phyloP scores from a whole-genome alignment of 345 rosid species.

The Arabidopsis arenosa region DNA sequence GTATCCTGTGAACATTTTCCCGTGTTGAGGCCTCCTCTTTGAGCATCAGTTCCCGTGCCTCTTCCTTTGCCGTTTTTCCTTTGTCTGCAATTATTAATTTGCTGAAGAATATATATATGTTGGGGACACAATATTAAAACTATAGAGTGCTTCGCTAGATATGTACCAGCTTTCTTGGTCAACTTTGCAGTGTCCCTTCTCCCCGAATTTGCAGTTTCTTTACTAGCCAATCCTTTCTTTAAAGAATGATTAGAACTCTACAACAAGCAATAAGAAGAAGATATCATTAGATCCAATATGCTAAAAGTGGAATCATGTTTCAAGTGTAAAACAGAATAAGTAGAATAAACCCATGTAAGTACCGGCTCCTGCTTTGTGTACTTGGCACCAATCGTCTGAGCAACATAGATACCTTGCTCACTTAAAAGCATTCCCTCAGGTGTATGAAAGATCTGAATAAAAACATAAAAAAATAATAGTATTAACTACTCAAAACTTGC shows the following conservation, averaged over 20 bases:
- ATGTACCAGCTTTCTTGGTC: slow-evolving; percentile 73
- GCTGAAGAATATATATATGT: slow-evolving; percentile 24
- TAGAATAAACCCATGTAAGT: slow-evolving; percentile 19
- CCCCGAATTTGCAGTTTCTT: slow-evolving; percentile 61
- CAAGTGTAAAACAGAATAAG: neutral
- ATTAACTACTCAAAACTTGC: slow-evolving; percentile 27
- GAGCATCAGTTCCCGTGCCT: slow-evolving; percentile 90
- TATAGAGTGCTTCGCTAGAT: slow-evolving; percentile 24
- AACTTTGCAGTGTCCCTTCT: slow-evolving; percentile 71
- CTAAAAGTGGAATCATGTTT: slow-evolving; percentile 8
- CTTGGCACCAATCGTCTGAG: slow-evolving; percentile 72
- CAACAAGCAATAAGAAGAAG: slow-evolving; percentile 28
- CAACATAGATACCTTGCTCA: slow-evolving; percentile 89
- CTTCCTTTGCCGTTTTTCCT: slow-evolving; percentile 92
- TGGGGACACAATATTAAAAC: neutral
- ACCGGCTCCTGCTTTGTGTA: slow-evolving; percentile 67
- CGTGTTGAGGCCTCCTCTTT: slow-evolving; percentile 86
- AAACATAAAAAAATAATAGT: slow-evolving; percentile 15
- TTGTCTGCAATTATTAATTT: slow-evolving; percentile 60
- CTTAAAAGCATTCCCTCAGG: slow-evolving; percentile 92
- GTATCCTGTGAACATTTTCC: slow-evolving; percentile 65
- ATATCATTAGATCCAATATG: slow-evolving; percentile 50
- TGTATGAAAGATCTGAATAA: slow-evolving; percentile 71
- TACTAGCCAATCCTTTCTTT: slow-evolving; percentile 66
- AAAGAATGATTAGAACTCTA: slow-evolving; percentile 57